Conservation (phyloP, 805 yeast genomes). For the Kregervanrija delftensis region DNA sequence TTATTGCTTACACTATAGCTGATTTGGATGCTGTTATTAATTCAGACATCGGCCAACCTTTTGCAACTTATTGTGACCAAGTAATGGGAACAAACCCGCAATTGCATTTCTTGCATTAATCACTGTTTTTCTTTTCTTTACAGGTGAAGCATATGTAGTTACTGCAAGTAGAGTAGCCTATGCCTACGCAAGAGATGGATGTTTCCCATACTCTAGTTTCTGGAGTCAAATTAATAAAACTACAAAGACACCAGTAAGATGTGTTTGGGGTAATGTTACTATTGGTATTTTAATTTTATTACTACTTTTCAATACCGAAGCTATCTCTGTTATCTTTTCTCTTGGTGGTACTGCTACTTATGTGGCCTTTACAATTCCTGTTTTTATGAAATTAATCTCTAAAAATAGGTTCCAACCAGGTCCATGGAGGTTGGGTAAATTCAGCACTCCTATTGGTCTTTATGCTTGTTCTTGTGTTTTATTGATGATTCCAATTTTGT, state of each 20-base stretch:
- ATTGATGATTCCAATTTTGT: slow-evolving; percentile 37
- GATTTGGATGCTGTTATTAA: slow-evolving; percentile 37
- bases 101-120: slow-evolving; percentile 36
- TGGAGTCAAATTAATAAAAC: slow-evolving; percentile 33
- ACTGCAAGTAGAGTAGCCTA: slow-evolving; percentile 59
- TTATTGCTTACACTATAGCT: slow-evolving; percentile 52
- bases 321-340: slow-evolving; percentile 46
- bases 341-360: slow-evolving; percentile 43
- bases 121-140: slow-evolving; percentile 35
- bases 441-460: slow-evolving; percentile 32
- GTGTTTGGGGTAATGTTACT: slow-evolving; percentile 42
- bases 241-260: slow-evolving; percentile 37
- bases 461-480: slow-evolving; percentile 35
- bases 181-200: slow-evolving; percentile 52
- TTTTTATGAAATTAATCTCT: slow-evolving; percentile 34
- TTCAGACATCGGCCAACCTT: slow-evolving; percentile 53
- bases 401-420: slow-evolving; percentile 38
- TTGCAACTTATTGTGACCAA: slow-evolving; percentile 46
- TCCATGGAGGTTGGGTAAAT: slow-evolving; percentile 36
- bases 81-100: slow-evolving; percentile 37
- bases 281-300: slow-evolving; percentile 33
- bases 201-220: slow-evolving; percentile 38
- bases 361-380: slow-evolving; percentile 41
- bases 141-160: slow-evolving; percentile 50
- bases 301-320: slow-evolving; percentile 35